Percentiles rank a stretch among this genome's conserved stretches.
phyloP scores from a whole-genome alignment of 1,284 basidiomycete species.

The Hemileia vastatrix region DNA sequence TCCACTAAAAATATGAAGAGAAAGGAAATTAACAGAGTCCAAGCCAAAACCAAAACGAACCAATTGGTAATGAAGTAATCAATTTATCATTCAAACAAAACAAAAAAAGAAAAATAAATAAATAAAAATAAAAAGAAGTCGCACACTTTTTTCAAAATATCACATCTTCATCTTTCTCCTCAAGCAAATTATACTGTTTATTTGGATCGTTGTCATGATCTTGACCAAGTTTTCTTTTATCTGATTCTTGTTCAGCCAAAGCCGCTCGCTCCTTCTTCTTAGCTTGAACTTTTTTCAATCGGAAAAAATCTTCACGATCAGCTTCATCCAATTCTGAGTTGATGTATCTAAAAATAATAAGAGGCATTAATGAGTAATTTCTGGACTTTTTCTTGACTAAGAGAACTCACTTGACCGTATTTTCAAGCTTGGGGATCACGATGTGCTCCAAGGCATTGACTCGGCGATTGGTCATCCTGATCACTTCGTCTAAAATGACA shows the following conservation, averaged over 20 bases:
- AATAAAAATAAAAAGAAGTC: too few species aligned
- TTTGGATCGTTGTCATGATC: slow-evolving; percentile 45
- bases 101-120: too few species aligned
- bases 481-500: slow-evolving; percentile 97
- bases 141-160: too few species aligned
- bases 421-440: slow-evolving; percentile 87
- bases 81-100: too few species aligned
- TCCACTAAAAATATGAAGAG: too few species aligned
- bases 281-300: slow-evolving; percentile 85
- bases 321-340: slow-evolving; percentile 83
- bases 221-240: slow-evolving; percentile 37
- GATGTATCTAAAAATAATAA: slow-evolving; percentile 54
- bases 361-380: background rate
- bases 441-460: slow-evolving; percentile 99
- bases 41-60: too few species aligned
- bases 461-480: slow-evolving; percentile 91
- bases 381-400: background rate
- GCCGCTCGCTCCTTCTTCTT: slow-evolving; percentile 84
- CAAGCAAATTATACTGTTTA: slow-evolving; percentile 56
- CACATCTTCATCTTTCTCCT: slow-evolving; percentile 77
- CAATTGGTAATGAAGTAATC: too few species aligned
- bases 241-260: slow-evolving; percentile 50
- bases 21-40: too few species aligned
- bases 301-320: slow-evolving; percentile 96
- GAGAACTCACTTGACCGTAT: slow-evolving; percentile 64